phyloP scores from a whole-genome alignment of 164 flowering plant species.

The Houttuynia cordata region DNA sequence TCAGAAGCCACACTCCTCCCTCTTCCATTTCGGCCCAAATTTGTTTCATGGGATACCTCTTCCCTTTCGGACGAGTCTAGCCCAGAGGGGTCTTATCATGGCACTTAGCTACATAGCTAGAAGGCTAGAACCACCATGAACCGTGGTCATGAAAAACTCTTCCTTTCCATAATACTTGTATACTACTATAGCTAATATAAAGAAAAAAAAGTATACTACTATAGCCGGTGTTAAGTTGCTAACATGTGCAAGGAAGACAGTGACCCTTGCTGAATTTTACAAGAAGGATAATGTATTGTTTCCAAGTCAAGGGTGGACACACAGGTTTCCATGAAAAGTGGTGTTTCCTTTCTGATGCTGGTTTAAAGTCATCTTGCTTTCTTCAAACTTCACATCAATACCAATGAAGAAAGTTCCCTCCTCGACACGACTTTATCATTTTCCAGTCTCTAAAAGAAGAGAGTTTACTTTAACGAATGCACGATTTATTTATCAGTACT shows the following conservation, averaged over 20 bases:
- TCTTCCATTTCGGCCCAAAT: background rate
- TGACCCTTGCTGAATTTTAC: background rate
- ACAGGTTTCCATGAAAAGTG: background rate
- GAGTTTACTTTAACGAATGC: background rate
- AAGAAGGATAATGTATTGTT: background rate
- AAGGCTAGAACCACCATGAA: too few species aligned
- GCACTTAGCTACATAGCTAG: too few species aligned
- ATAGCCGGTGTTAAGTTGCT: background rate
- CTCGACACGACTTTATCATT: background rate
- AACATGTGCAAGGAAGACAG: background rate
- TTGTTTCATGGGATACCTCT: background rate
- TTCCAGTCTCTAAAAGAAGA: background rate
- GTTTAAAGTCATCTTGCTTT: background rate
- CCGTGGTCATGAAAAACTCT: too few species aligned
- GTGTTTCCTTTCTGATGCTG: background rate
- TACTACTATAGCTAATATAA: too few species aligned
- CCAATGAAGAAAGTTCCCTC: background rate
- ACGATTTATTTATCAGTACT: background rate
- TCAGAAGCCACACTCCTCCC: background rate
- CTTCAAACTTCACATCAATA: background rate
- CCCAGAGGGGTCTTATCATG: too few species aligned
- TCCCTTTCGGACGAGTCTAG: too few species aligned
- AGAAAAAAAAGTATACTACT: too few species aligned
- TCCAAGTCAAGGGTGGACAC: background rate
- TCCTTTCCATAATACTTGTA: too few species aligned